A percentile compares a stretch with the other conserved stretches of the same genome.
Evolutionary conservation across 169 alveolate species (phyloP).

Genomic region (Eimeria sp.): DNA sequence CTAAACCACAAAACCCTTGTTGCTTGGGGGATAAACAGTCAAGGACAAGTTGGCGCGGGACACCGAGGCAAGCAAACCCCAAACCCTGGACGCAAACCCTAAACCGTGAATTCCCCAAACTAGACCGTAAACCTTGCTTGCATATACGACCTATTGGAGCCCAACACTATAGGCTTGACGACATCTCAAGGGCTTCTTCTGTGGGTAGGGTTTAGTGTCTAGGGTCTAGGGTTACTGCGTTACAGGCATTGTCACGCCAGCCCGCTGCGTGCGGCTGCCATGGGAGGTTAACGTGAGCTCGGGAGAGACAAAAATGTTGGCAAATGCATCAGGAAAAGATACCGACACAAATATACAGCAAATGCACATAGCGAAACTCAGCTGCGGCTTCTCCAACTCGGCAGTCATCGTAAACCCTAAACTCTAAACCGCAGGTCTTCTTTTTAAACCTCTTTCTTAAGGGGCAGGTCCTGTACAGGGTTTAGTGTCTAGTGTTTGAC

Average conservation of each 20-base stretch:
- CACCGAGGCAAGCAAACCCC: constrained; percentile 36
- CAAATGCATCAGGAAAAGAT: background rate
- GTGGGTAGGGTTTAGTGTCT: background rate
- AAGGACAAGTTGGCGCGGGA: constrained; percentile 78
- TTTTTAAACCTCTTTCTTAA: background rate
- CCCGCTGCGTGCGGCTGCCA: constrained; percentile 42
- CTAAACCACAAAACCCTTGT: background rate
- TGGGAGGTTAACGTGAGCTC: background rate
- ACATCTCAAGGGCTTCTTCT: background rate
- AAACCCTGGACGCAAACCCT: background rate
- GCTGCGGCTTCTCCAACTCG: constrained; percentile 21
- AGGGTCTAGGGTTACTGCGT: background rate
- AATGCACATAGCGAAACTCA: background rate
- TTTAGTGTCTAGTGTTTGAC: background rate
- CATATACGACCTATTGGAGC: background rate
- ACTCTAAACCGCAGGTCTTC: background rate
- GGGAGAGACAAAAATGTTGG: background rate
- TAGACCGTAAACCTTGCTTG: background rate
- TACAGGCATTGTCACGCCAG: constrained; percentile 20
- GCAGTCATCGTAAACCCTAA: background rate
- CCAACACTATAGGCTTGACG: background rate
- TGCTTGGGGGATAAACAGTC: constrained; percentile 64
- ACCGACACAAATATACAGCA: background rate
- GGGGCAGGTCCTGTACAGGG: background rate
- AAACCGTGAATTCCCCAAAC: background rate